A percentile compares a stretch with the other conserved stretches of the same genome.
Conservation (phyloP, 208 protist genomes). For the Leptomonas seymouri region DNA sequence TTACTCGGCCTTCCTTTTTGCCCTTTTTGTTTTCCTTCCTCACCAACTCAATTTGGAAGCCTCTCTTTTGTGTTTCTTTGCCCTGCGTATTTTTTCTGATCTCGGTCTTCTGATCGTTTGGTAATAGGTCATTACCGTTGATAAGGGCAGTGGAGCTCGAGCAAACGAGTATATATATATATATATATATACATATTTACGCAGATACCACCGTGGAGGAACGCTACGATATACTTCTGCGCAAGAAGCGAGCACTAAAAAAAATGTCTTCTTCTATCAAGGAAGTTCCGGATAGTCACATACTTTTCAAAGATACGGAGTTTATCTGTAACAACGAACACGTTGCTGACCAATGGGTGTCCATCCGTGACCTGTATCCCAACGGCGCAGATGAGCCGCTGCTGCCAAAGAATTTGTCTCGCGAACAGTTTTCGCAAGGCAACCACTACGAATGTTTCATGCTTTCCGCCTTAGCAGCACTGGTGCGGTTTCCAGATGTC, state of each 20-base stretch:
- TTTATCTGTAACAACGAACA: slow-evolving; percentile 71
- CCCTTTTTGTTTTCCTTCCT: too few relatives aligned
- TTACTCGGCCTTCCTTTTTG: too few relatives aligned
- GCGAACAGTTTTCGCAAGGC: slow-evolving; percentile 78
- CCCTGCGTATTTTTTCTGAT: too few relatives aligned
- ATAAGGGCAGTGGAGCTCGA: background rate
- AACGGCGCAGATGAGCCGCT: slow-evolving; percentile 49
- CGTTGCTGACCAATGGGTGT: slow-evolving; percentile 64
- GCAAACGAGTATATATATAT: too few relatives aligned
- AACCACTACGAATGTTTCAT: slow-evolving; percentile 89
- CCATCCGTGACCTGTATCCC: slow-evolving; percentile 75
- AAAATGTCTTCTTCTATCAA: slow-evolving; percentile 22
- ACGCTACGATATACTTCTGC: too few relatives aligned
- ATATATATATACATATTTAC: too few relatives aligned
- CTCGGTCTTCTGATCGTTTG: too few relatives aligned
- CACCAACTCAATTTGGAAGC: too few relatives aligned
- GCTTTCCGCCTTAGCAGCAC: slow-evolving; percentile 63
- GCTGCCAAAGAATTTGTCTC: slow-evolving; percentile 56
- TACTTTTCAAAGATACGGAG: slow-evolving; percentile 68
- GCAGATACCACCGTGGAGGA: too few relatives aligned
- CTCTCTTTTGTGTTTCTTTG: background rate
- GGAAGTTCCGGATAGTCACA: slow-evolving; percentile 60
- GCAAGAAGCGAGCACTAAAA: background rate
- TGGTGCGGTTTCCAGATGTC: slow-evolving; percentile 69
- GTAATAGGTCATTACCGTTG: too few relatives aligned